Evolutionary conservation across 1,139 yeast genomes (phyloP).

Genomic region (Hyphopichia buzzinii): DNA sequence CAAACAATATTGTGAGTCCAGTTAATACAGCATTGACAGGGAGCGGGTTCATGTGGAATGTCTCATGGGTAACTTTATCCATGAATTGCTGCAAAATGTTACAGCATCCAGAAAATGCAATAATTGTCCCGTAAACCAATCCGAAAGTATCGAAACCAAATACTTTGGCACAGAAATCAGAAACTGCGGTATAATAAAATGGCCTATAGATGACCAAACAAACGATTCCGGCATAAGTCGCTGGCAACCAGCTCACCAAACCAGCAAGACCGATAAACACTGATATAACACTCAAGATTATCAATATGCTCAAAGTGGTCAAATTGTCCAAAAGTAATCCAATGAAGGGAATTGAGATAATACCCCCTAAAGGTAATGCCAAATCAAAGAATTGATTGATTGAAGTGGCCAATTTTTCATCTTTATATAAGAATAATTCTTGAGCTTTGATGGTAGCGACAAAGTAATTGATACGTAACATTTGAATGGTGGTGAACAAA

Average conservation of each 20-base stretch:
- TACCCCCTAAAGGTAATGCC: slow-evolving; percentile 85
- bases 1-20: slow-evolving; percentile 51
- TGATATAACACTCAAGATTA: slow-evolving; percentile 53
- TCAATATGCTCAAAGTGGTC: slow-evolving; percentile 58
- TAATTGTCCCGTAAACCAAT: slow-evolving; percentile 83
- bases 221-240: slow-evolving; percentile 61
- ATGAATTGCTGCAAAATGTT: slow-evolving; percentile 69
- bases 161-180: slow-evolving; percentile 88
- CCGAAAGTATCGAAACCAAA: slow-evolving; percentile 94
- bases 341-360: slow-evolving; percentile 79
- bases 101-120: slow-evolving; percentile 75
- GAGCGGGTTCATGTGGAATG: slow-evolving; percentile 68
- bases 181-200: slow-evolving; percentile 85
- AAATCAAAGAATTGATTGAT: slow-evolving; percentile 78
- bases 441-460: slow-evolving; percentile 86
- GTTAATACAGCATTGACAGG: slow-evolving; percentile 68
- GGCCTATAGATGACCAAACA: slow-evolving; percentile 85
- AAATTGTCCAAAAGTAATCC: slow-evolving; percentile 79
- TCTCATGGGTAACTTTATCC: slow-evolving; percentile 67
- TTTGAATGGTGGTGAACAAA: slow-evolving; percentile 75
- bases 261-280: slow-evolving; percentile 68
- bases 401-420: slow-evolving; percentile 49
- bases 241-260: slow-evolving; percentile 49
- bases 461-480: slow-evolving; percentile 87
- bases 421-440: slow-evolving; percentile 60